Percentiles rank a stretch among this genome's conserved stretches.
phyloP scores from a whole-genome alignment of 441 rosid genomes.

The Gossypium laxum region DNA sequence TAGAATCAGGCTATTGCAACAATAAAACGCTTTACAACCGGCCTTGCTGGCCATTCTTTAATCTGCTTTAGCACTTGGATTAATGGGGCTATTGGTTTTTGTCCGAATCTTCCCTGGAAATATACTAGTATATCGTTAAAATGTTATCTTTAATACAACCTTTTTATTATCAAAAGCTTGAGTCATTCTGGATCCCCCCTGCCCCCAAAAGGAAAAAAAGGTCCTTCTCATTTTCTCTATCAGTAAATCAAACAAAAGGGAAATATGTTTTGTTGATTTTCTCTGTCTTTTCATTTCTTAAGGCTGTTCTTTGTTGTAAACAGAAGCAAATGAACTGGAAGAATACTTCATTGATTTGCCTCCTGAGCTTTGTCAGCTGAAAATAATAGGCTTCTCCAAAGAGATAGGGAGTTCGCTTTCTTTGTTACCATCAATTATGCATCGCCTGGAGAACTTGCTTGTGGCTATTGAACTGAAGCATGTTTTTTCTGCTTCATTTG shows the following conservation, averaged over 20 bases:
- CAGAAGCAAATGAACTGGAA: constrained; percentile 62
- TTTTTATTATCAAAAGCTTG: not conserved
- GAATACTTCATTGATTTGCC: constrained; percentile 74
- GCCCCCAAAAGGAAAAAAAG: not conserved
- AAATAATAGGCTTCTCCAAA: constrained; percentile 81
- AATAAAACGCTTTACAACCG: not conserved
- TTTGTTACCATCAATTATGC: constrained; percentile 89
- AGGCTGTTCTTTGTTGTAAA: constrained; percentile 16
- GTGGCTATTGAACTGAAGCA: constrained; percentile 84
- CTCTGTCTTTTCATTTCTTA: not conserved
- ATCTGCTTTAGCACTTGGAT: not conserved
- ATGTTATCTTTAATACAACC: constrained; percentile 10
- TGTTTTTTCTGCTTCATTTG: constrained; percentile 51
- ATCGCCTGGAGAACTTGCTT: constrained; percentile 79
- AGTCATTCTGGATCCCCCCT: not conserved
- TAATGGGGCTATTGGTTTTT: not conserved
- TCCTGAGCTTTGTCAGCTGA: constrained; percentile 82
- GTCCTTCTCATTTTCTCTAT: not conserved
- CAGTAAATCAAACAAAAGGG: not conserved
- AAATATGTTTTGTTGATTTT: constrained; percentile 10
- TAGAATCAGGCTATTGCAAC: constrained; percentile 2
- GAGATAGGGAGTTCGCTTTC: constrained; percentile 86
- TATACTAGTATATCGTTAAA: not conserved
- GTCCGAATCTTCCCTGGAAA: not conserved
- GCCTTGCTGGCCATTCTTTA: constrained; percentile 5